Base-by-base conservation (phyloP, 768 basidiomycete species). In the Termitomyces sp. region DNA sequence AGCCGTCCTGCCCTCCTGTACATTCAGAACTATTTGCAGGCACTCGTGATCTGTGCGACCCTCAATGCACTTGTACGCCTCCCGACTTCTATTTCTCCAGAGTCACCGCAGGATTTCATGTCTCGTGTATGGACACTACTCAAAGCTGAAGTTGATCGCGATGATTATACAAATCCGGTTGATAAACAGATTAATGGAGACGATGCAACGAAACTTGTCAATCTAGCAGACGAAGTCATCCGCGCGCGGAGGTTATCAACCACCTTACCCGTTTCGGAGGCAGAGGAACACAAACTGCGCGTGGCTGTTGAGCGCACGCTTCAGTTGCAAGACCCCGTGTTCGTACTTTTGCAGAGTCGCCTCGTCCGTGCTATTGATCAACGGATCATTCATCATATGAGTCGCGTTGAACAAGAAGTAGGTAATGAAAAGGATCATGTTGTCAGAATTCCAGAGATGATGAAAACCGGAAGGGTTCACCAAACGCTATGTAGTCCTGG, bases 171-270 rank as follows among this genome's bases (percentile, higher is more conserved):
- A 22, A 38, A 43, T 20, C 24, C 50, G 5, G 28, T 6, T 45
- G 58, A 44, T 28, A 53, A 51, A 2, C 5, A 52, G 24, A 52
- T 18, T 8, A 11, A 3, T 8, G 51, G 11, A 30, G 38, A 40
- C 26, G 51, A 41, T 28, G 65, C 70, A 40, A 85, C 84, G 18
- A 87, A 85, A 63, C 67, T 90, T 38, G 66, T 84, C 47, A 84
- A 90, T 66, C 79, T 91, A 26, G 86, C 85, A 0, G 89, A 90
- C 64, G 89, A 91, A 66, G 83, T 90, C 46, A 67, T 90, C 32
- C 83, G 79, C 24, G 82, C 81, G 5, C 78, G 78, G 32, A 70
- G 71, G 30, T 66, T 71, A 20, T 66, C 60, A 24, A 57, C 61
- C 40, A 52, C 59, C 24, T 59, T 48, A 24, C 40, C 63, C 2